A percentile compares a stretch with the other conserved stretches of the same genome.
phyloP scores from a whole-genome alignment of 1,284 basidiomycete genomes.

The Cryptococcus sp. region DNA sequence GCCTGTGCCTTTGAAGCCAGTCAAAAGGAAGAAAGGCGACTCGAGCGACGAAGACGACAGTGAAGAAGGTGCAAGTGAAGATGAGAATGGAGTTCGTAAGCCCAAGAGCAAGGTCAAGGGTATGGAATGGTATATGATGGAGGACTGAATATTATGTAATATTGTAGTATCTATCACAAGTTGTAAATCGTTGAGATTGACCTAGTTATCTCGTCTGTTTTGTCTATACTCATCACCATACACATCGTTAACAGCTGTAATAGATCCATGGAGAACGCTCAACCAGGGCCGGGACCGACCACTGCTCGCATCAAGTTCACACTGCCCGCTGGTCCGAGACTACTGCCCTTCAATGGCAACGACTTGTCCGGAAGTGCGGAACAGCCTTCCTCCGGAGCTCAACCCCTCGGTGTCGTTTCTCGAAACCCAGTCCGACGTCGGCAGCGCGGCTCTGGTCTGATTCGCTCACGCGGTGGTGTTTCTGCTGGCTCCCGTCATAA shows the following conservation, averaged over 20 bases:
- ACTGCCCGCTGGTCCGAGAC: background rate
- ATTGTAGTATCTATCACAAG: no score
- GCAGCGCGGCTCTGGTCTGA: conserved; percentile 1
- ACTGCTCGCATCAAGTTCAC: background rate
- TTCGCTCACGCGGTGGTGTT: background rate
- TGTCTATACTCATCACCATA: no score
- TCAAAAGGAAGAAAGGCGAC: conserved; percentile 35
- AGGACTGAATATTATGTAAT: background rate
- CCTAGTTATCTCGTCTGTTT: no score
- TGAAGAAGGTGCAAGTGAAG: conserved; percentile 9
- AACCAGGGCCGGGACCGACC: background rate
- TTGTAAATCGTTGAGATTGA: no score
- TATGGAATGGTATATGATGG: background rate
- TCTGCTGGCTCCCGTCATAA: background rate
- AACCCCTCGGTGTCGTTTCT: background rate
- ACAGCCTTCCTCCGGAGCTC: background rate
- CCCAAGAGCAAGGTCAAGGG: background rate
- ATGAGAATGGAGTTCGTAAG: background rate
- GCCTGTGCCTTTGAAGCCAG: conserved; percentile 41
- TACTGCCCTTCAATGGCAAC: background rate
- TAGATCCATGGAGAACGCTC: background rate
- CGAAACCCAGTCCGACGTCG: background rate
- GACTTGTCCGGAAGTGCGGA: background rate
- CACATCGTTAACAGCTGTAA: no score
- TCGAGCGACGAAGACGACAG: conserved; percentile 36